Conservation (phyloP, 768 basidiomycete genomes). For the Rhodosporidiobolus sp. region DNA sequence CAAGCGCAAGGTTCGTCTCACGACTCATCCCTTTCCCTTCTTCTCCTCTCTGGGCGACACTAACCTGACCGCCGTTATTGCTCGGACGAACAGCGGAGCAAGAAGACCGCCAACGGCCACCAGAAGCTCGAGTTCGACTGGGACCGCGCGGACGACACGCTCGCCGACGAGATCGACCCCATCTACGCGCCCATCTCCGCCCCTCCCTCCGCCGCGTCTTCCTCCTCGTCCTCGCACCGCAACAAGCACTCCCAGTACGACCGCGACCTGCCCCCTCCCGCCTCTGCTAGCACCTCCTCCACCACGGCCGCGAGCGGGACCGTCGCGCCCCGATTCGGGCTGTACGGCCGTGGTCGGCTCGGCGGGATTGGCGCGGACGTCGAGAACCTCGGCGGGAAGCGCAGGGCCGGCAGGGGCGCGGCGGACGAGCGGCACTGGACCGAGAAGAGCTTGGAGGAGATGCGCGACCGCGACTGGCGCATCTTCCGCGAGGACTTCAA, state of each 20-base stretch:
- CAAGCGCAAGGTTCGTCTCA: conserved; percentile 75
- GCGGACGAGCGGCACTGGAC: conserved; percentile 97
- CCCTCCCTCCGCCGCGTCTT: background rate
- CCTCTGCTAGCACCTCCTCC: background rate
- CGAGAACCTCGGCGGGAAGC: conserved; percentile 59
- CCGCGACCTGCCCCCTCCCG: conserved; percentile 67
- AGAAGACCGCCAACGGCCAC: conserved; percentile 65
- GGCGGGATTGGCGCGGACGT: conserved; percentile 32
- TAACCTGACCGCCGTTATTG: too few relatives aligned
- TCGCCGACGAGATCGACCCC: conserved; percentile 51
- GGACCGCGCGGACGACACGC: conserved; percentile 95
- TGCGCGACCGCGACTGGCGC: conserved; percentile 98
- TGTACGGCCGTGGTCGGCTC: conserved; percentile 23
- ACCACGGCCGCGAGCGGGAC: conserved; percentile 8
- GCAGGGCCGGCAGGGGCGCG: conserved; percentile 62
- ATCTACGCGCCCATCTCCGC: conserved; percentile 38
- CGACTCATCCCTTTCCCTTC: too few relatives aligned
- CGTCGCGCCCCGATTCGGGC: conserved; percentile 30
- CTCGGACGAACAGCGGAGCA: conserved; percentile 51
- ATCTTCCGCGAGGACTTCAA: conserved; percentile 99
- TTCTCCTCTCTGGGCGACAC: conserved; percentile 35
- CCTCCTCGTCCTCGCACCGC: background rate
- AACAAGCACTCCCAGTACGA: background rate
- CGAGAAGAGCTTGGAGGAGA: conserved; percentile 84
- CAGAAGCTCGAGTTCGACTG: conserved; percentile 99